Evolutionary conservation across 352 stramenopile species (phyloP), one percentile per base, ranked within the genome.

Genomic region (Phytopythium litorale): DNA sequence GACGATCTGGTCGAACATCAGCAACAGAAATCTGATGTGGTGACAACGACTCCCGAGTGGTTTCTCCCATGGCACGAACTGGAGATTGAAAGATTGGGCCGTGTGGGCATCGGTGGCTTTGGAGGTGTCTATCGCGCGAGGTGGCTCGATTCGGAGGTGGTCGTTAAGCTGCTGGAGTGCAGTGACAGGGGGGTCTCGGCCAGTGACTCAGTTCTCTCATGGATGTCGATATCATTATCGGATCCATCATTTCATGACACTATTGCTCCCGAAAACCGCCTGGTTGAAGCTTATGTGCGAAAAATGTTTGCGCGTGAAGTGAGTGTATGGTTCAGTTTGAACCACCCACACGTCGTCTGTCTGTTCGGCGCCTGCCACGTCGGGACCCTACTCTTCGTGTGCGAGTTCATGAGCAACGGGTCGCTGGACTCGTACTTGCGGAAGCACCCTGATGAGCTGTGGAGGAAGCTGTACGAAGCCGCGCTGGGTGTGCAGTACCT

Each of bases 281-380:
- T n/a, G n/a, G n/a, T n/a, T 46, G 18, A 21, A 21, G 19, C 30
- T 48, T 37, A 54, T 58, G 43, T 60, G 4, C 9, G 37, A 3
- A 18, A 23, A 12, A 65, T 62, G 51, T 69, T 69, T 43, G 51
- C 35, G 12, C 64, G 28, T 4, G 64, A 70, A 56, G 64, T 70
- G 11, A 21, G 56, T 15, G 58, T 70, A n/a, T 70, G 64, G 60
- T 67, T 70, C 35, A 35, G 49, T 1, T 50, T 70, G 18, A 63
- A 33, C n/a, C 64, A 70, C 32, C 64, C 64, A 16, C 48, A 70
- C 11, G 54, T 70, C 25, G 56, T 70, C 25, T 48, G 45, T 25
- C 59, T 70, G 8, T 66, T 67, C 3, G 64, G 64, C 6, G 58
- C 64, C 4, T 70, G 58, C 23, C 58, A 70, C 32, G 40, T 70